Evolutionary conservation across 495 filamentous ascomycete species (phyloP).

Genomic region (Glutinoglossum americanum): DNA sequence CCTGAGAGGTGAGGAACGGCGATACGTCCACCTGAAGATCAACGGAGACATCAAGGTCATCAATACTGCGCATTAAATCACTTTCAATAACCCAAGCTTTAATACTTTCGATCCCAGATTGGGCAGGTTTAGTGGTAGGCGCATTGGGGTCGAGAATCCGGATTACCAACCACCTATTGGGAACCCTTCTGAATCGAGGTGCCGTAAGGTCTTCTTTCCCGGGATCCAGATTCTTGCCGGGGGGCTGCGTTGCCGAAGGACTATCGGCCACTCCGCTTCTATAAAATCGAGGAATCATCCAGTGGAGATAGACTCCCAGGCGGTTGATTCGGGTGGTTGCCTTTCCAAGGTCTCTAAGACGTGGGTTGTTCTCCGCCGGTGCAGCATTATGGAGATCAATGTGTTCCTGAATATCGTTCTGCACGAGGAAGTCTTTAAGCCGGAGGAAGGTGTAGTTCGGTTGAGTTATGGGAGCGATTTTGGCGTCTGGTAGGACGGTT

Average conservation of each 20-base stretch:
- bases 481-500: too few relatives aligned
- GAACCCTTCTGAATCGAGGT: background rate
- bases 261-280: conserved; percentile 10
- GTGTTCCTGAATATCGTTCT: conserved; percentile 22
- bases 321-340: conserved; percentile 10
- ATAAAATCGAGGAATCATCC: conserved; percentile 27
- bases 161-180: background rate
- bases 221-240: background rate
- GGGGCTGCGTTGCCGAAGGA: background rate
- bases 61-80: background rate
- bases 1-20: background rate
- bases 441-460: conserved; percentile 32
- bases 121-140: background rate
- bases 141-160: background rate
- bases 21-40: background rate
- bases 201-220: background rate
- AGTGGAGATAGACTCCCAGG: conserved; percentile 30
- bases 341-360: conserved; percentile 22
- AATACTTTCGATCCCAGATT: background rate
- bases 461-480: conserved; percentile 30
- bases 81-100: background rate
- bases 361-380: conserved; percentile 19
- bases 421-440: conserved; percentile 15
- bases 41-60: background rate
- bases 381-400: conserved; percentile 22